Evolutionary conservation across 2,329 filamentous ascomycete species (phyloP).

Genomic region (Cladosporium velox): DNA sequence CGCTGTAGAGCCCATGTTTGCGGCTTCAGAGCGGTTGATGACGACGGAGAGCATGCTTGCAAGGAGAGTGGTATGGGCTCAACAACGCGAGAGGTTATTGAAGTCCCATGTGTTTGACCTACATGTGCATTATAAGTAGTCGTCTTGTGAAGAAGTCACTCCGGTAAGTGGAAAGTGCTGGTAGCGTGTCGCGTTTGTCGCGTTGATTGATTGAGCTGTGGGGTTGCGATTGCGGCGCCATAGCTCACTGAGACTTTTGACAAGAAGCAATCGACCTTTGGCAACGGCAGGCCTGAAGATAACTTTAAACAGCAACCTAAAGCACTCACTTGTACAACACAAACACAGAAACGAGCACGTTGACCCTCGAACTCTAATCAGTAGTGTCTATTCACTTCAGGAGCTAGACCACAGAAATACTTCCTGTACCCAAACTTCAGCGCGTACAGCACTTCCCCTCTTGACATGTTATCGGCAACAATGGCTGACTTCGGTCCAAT

Average conservation of each 20-base stretch:
- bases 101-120: not conserved
- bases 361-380: too few relatives aligned
- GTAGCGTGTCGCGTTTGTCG: not conserved
- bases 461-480: not conserved
- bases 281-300: not conserved
- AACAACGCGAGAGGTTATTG: not conserved
- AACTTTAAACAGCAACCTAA: too few relatives aligned
- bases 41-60: constrained; percentile 15
- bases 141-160: not conserved
- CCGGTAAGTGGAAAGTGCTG: not conserved
- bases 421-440: not conserved
- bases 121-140: not conserved
- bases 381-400: not conserved
- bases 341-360: too few relatives aligned
- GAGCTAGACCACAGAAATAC: not conserved
- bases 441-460: not conserved
- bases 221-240: not conserved
- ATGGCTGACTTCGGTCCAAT: not conserved
- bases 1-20: constrained; percentile 4
- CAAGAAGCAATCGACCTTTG: not conserved
- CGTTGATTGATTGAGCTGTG: not conserved
- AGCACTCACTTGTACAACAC: too few relatives aligned
- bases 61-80: not conserved
- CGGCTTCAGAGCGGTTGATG: constrained; percentile 17
- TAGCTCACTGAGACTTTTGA: not conserved